Conservation (phyloP, 805 yeast genomes). For the Hanseniaspora nectarophila region DNA sequence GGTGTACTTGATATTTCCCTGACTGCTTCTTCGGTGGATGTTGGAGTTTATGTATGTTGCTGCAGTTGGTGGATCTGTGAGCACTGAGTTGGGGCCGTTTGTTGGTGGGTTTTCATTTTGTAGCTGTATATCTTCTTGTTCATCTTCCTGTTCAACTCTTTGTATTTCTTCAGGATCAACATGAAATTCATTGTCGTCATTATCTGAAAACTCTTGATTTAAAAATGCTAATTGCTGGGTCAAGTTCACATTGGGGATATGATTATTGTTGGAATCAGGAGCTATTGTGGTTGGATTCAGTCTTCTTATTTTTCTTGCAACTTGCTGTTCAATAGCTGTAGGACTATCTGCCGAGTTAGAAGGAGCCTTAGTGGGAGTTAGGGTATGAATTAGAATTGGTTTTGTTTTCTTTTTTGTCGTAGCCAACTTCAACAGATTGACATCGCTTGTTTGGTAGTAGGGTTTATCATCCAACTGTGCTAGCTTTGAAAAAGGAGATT, state of each 20-base stretch:
- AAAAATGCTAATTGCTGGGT: slow-evolving; percentile 8
- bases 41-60: background rate
- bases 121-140: slow-evolving; percentile 32
- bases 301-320: background rate
- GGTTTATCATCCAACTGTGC: background rate
- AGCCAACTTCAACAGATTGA: background rate
- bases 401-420: slow-evolving; percentile 2
- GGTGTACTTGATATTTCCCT: background rate
- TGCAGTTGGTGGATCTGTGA: slow-evolving; percentile 11
- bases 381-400: slow-evolving; percentile 5
- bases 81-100: background rate
- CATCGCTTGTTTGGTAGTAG: background rate
- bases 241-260: background rate
- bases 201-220: slow-evolving; percentile 12
- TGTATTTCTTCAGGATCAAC: slow-evolving; percentile 10
- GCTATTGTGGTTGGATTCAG: background rate
- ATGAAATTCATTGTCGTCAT: slow-evolving; percentile 10
- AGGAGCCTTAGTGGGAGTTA: slow-evolving; percentile 10
- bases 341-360: background rate
- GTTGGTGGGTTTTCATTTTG: slow-evolving; percentile 24
- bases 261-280: background rate
- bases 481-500: slow-evolving; percentile 1
- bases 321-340: background rate
- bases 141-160: slow-evolving; percentile 20
- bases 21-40: background rate